phyloP scores from a whole-genome alignment of 1,284 basidiomycete species.

The Apiotrichum domesticum region DNA sequence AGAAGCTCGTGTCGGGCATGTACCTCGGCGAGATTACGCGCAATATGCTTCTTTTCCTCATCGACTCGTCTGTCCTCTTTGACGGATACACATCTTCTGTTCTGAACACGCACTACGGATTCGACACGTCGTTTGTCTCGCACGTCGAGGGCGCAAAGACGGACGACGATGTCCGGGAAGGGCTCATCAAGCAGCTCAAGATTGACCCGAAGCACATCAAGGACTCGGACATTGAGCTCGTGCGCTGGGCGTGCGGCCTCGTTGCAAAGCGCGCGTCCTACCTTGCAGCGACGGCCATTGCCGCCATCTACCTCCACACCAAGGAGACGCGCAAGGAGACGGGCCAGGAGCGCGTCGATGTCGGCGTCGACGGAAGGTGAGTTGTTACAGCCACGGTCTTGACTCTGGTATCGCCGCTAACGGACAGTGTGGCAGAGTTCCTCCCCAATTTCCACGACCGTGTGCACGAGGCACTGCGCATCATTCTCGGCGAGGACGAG shows the following conservation, averaged over 20 bases:
- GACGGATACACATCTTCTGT: slow-evolving; percentile 63
- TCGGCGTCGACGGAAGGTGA: slow-evolving; percentile 86
- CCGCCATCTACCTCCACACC: slow-evolving; percentile 78
- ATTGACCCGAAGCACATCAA: slow-evolving; percentile 51
- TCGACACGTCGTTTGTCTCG: slow-evolving; percentile 90
- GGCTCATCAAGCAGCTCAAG: slow-evolving; percentile 61
- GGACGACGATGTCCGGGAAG: slow-evolving; percentile 47
- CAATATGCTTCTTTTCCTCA: slow-evolving; percentile 73
- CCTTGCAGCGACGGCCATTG: slow-evolving; percentile 79
- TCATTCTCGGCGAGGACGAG: slow-evolving; percentile 73
- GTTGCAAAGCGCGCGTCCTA: slow-evolving; percentile 77
- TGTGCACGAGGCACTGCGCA: slow-evolving; percentile 66
- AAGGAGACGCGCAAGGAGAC: slow-evolving; percentile 53
- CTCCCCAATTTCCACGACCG: slow-evolving; percentile 77
- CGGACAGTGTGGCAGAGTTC: slow-evolving; percentile 67
- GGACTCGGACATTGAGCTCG: slow-evolving; percentile 58
- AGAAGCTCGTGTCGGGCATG: slow-evolving; percentile 99
- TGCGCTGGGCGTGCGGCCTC: slow-evolving; percentile 69
- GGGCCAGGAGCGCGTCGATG: slow-evolving; percentile 55
- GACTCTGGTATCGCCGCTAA: too few relatives aligned
- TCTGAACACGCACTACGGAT: slow-evolving; percentile 84
- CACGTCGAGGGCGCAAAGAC: slow-evolving; percentile 58
- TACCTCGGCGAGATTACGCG: slow-evolving; percentile 93
- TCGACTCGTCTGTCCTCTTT: slow-evolving; percentile 72
- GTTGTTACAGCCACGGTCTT: slow-evolving; percentile 7